Evolutionary conservation across 345 rosid genomes (phyloP), one percentile per base, ranked within the genome.

Genomic region (Eutrema japonicum): DNA sequence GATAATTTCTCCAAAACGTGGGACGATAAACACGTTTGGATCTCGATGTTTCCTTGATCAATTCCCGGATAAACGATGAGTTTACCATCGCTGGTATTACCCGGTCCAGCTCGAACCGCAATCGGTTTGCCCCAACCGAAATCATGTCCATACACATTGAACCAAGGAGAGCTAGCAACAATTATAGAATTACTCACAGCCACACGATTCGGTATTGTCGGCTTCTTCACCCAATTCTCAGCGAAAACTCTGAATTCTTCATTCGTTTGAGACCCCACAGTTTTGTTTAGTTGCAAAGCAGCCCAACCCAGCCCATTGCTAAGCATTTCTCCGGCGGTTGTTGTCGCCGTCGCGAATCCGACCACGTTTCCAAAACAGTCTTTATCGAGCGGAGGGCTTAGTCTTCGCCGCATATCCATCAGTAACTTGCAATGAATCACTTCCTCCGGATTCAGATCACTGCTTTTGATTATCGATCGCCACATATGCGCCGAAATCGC

Each of bases 81-180:
- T 55, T 51, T 82, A 13, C 81, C 84, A 43, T 70, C 29, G 8
- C 4, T 3, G 5, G 68, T 64, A 56, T 75, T 78, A 0, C 59
- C 79, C 4, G 38, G 50, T 14, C 83, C 83, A 26, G 73, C 70
- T 60, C 69, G 47, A 10, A 69, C 77, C 36, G 81, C 71, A 33
- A 77, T 37, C 14, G 82, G 82, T 52, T 64, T 78, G 63, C 84
- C 84, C 84, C 85, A 82, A 16, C 82, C 82, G 37, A 81, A 78
- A 67, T 81, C 84, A 36, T 78, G 78, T 2, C 82, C 82, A 43
- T 78, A 82, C 8, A 80, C 68, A 32, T 82, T 51, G 51, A 79
- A 82, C 75, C 83, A 12, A 5, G 79, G 85, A 7, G 83, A 79
- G 70, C 77, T 77, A 12, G 77, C 55, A 2, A 73, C 60, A 18